Base-by-base conservation (phyloP, 805 yeast genomes). In the Metschnikowia henanensis region DNA sequence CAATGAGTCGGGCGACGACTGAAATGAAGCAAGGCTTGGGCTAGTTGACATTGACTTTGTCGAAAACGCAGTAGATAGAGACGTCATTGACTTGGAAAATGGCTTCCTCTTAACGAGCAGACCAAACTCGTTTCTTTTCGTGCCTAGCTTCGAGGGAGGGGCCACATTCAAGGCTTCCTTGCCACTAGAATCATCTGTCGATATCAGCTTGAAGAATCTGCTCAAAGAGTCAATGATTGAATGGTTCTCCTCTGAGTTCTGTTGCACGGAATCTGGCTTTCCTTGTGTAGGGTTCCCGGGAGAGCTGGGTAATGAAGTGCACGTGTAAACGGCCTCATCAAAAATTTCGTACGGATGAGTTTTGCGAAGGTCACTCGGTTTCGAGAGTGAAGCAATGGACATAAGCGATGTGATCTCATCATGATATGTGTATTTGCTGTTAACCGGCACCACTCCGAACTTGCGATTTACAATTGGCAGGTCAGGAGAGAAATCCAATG, bases 291-390 rank as follows among this genome's bases (percentile, higher is more conserved):
- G n/a, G 31, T 19, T 10, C 18, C 43, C 45, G 3, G 56, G 49
- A 3, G 56, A 30, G 17, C 47, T 47, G 13, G 64, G 58, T 33
- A 58, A 43, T 13, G 61, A 45, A 7, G 62, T 50, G 36, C 64
- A 59, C 1, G 60, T 69, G 58, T 81, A 82, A 25, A 80, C 72
- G 1, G 85, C 82, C 53, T 83, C 88, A 59, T 83, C 88, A 39
- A 82, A 72, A 2, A 83, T 72, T 50, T 83, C 88, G 58, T 72
- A 83, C 0, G 86, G 76, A 58, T 79, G 83, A 1, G 79, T 72
- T 50, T 77, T 76, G 30, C 76, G 61, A 30, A 70, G 59, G 44
- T 69, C 73, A 40, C 70, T 62, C 8, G 64, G 51, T 37, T 57
- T 59, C 12, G 54, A 30, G 0, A 56, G 43, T 10, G 47, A 34